A percentile compares a stretch with the other conserved stretches of the same genome.
These are phyloP conservation scores for Serendipita indica DNA, from an alignment of 768 basidiomycete genomes.

Conservation along the genomic window DNA sequence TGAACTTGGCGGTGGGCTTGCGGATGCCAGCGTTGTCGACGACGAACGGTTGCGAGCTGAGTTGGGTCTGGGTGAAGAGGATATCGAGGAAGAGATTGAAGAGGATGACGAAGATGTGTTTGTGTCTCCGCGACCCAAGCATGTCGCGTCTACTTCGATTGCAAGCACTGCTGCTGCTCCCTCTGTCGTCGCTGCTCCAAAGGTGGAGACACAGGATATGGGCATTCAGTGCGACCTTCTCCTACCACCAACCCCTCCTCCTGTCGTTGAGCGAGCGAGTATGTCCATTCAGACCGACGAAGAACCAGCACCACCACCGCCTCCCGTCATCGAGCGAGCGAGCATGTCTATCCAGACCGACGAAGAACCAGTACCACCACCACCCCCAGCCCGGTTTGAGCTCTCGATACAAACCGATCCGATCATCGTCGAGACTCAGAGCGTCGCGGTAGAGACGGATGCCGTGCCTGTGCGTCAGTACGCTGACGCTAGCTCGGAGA, in stretches of 20 bases:
- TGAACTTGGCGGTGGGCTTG: conserved; percentile 33
- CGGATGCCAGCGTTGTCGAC: conserved; percentile 11
- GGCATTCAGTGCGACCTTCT: conserved; percentile 30
- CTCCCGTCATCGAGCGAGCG: conserved; percentile 18
- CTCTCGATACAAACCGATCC: conserved; percentile 36
- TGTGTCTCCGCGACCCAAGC: conserved; percentile 37
- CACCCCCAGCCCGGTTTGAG: conserved; percentile 29
- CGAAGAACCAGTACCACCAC: conserved; percentile 26
- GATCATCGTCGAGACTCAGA: too few relatives aligned
- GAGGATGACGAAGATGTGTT: conserved; percentile 18
- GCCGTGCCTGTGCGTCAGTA: conserved; percentile 21
- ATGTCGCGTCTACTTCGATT: conserved; percentile 18
- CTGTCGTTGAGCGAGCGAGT: conserved; percentile 21
- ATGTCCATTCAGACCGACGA: conserved; percentile 39
- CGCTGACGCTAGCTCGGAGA: conserved; percentile 22
- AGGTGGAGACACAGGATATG: conserved; percentile 23
- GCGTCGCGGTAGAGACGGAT: conserved; percentile 16
- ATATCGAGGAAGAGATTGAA: conserved; percentile 19
- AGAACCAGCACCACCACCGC: conserved; percentile 18
- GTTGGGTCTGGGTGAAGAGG: conserved; percentile 17
- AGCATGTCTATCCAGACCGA: conserved; percentile 38
- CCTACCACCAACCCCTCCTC: conserved; percentile 15
- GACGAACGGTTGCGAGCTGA: conserved; percentile 18
- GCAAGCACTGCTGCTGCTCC: conserved; percentile 10
- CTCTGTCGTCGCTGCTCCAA: conserved; percentile 12